Evolutionary conservation across 139 green algal genomes (phyloP), one percentile per base, ranked within the genome.

Genomic region (Chlamydomonas sphaeroides): DNA sequence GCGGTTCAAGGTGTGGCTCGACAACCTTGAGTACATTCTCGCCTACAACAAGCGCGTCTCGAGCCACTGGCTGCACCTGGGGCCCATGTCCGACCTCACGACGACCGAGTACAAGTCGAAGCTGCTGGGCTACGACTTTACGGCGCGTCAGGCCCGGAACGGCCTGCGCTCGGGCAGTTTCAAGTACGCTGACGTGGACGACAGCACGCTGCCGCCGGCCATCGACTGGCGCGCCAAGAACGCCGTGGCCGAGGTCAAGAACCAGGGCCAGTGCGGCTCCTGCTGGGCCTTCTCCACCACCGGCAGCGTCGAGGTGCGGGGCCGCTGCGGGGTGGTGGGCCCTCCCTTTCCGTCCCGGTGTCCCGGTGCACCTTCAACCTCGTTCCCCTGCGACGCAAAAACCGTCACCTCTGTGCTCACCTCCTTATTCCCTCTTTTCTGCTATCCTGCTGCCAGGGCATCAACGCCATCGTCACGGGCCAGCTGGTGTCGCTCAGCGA

Each of bases 211-310:
- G 1, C 91, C 94, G 4, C 48, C 91, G 18, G 48, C 69, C 7
- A 71, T 96, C 10, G 95, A 99, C 89, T 99, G 97, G 96, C 67
- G 92, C 15, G 66, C 89, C n/a, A 63, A 93, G 56, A 89, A 86
- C n/a, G 95, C 93, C 8, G 97, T 99, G 0, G 93, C 94, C 11
- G 76, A 85, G 78, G 94, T 99, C 10, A 99, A 99, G 89, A 99
- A 99, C 88, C 97, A 99, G 89, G 80, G 80, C 10, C 42, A 94
- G 89, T 99, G 97, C 86, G 97, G 97, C 15, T 94, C 87, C 1
- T 99, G 97, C 94, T 99, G 97, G 97, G 95, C 97, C 5, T 99
- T 99, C 84, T 96, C 93, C 21, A 95, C 97, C 20, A 98, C 93
- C 7, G 97, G 97, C 65, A 81, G 91, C 4, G 88, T 99, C 10